Evolutionary conservation across 2,329 filamentous ascomycete genomes (phyloP).

Genomic region (Aspergillus tamarii): DNA sequence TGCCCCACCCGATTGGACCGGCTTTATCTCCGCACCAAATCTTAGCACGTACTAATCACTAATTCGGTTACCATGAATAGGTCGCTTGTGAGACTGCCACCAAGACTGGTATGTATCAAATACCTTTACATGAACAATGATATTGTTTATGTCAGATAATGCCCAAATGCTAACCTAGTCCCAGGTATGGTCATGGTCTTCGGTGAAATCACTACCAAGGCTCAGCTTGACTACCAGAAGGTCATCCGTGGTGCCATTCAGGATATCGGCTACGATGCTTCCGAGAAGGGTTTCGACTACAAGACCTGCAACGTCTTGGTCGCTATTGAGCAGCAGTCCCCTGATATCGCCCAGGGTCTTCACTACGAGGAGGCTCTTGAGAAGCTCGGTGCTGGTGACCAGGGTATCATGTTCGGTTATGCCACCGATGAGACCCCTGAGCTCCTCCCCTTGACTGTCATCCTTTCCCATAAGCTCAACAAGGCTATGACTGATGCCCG

Average conservation of each 20-base stretch:
- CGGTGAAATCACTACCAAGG: constrained; percentile 97
- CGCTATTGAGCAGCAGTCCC: constrained; percentile 98
- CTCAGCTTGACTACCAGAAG: constrained; percentile 96
- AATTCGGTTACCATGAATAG: constrained; percentile 31
- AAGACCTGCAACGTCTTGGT: constrained; percentile 99
- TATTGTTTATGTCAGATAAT: constrained; percentile 2
- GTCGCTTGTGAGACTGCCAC: constrained; percentile 98
- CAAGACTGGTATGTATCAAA: constrained; percentile 76
- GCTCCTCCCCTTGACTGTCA: constrained; percentile 89
- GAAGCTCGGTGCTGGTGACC: constrained; percentile 97
- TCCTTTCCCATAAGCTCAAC: constrained; percentile 97
- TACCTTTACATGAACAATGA: neutral
- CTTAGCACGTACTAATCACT: constrained; percentile 12
- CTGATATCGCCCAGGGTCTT: constrained; percentile 98
- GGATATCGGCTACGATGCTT: constrained; percentile 98
- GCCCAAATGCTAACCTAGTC: constrained; percentile 12
- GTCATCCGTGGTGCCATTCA: constrained; percentile 92
- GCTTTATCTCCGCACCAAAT: constrained; percentile 10
- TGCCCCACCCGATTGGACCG: constrained; percentile 13
- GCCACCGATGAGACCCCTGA: constrained; percentile 99
- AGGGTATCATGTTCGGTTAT: constrained; percentile 99
- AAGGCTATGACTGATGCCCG: constrained; percentile 89
- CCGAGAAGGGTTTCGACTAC: constrained; percentile 98
- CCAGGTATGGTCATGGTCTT: constrained; percentile 92
- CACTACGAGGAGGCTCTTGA: constrained; percentile 97